A percentile compares a stretch with the other conserved stretches of the same genome.
These are phyloP conservation scores for Atkinsonella hypoxylon DNA, from an alignment of 2,329 filamentous ascomycete species.

Conservation along the genomic window DNA sequence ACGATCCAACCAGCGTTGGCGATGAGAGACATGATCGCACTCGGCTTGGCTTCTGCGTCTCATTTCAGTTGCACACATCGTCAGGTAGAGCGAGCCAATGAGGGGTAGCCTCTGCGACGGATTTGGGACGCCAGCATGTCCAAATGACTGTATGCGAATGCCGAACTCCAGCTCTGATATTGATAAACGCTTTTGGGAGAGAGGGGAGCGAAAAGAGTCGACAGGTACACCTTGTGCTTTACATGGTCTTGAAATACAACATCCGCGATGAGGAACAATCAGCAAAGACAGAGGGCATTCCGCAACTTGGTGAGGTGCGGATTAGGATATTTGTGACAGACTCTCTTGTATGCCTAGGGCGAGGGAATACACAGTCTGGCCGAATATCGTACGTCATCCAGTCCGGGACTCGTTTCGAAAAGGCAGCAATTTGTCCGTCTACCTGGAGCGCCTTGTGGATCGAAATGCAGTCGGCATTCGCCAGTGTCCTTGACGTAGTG, in stretches of 20 bases:
- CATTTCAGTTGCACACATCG: neutral
- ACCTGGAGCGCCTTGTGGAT: conserved; percentile 11
- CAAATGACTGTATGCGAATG: too few relatives aligned
- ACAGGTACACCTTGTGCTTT: neutral
- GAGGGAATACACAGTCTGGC: neutral
- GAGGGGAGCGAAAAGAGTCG: neutral
- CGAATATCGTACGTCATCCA: conserved; percentile 5
- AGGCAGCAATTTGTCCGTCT: conserved; percentile 8
- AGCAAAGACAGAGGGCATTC: conserved; percentile 15
- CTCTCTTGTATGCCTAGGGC: conserved; percentile 10
- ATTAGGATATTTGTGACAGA: conserved; percentile 11
- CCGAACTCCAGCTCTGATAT: conserved; percentile 5
- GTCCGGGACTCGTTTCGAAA: neutral
- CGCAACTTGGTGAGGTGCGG: conserved; percentile 13
- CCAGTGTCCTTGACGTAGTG: conserved; percentile 8
- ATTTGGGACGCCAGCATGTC: conserved; percentile 12
- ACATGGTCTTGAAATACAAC: neutral
- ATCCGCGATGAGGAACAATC: conserved; percentile 12
- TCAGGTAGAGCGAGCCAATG: neutral
- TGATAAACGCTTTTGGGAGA: neutral
- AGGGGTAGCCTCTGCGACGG: neutral
- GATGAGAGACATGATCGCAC: neutral
- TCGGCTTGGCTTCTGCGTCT: neutral
- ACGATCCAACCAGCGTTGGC: neutral
- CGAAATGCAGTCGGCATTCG: conserved; percentile 1